Base-by-base conservation (phyloP, 2,329 filamentous ascomycete species). In the Penicillium polonicum region DNA sequence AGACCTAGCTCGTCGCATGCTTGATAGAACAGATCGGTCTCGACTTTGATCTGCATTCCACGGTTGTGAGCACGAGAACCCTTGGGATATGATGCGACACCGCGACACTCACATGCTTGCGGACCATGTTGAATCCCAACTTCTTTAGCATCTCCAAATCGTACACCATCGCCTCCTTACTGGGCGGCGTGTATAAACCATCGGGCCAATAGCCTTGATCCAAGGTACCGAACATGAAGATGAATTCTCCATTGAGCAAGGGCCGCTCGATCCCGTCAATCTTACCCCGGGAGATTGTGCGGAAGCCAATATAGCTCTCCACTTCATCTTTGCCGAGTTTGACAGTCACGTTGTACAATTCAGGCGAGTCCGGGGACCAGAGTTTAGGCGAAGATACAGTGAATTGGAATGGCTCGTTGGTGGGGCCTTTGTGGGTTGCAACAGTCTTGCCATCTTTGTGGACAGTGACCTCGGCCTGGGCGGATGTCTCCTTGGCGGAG, bases 171-270 rank as follows among this genome's bases (percentile, higher is more conserved):
- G 87, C 88, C 60, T 90, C 86, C 3, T 79, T 76, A 9, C 79
- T 89, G 0, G 88, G 88, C 0, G 88, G 82, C 0, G 82, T 82
- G 67, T 90, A 83, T 4, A 90, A 75, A 0, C 88, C 88, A 65
- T 90, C 87, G 0, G 87, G 87, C 87, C 87, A 90, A 70, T 79
- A 89, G 0, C 88, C 88, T 64, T 90, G 88, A 57, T 90, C 88
- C 0, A 90, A 77, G 0, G 87, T 87, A 3, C 86, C 87, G 51
- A 89, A 87, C 42, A 83, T 78, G 70, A 90, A 90, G 13, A 85
- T 75, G 39, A 88, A 88, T 53, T 88, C 78, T n/a, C 85, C 86
- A 60, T 90, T 91, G 39, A 90, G 73, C 0, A 89, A 71, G 0
- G 86, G 86, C 0, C 87, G 81, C 55, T 83, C 76, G 2, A 88